A percentile compares a stretch with the other conserved stretches of the same genome.
Conservation (phyloP, 345 rosid species). For the Trapa bicornis region DNA sequence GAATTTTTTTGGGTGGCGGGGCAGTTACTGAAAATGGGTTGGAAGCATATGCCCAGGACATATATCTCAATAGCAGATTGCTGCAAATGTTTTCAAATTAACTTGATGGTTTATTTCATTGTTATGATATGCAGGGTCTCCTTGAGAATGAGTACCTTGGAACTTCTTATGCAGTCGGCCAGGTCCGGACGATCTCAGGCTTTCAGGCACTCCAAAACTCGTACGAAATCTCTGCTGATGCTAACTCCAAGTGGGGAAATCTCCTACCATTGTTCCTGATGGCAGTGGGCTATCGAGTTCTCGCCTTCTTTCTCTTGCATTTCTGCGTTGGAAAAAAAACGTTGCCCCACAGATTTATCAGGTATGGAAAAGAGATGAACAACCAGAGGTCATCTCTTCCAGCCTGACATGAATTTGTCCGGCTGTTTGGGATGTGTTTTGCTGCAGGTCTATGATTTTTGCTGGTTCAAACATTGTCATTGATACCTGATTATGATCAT, state of each 20-base stretch:
- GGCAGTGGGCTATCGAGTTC: conserved; percentile 64
- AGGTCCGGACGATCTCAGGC: conserved; percentile 84
- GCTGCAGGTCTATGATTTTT: conserved; percentile 2
- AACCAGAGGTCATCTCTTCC: conserved; percentile 27
- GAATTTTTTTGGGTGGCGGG: background rate
- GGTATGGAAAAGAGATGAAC: conserved; percentile 24
- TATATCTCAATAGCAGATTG: background rate
- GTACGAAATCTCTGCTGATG: conserved; percentile 64
- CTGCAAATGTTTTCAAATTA: too few species aligned
- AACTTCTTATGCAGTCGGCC: conserved; percentile 74
- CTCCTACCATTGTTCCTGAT: conserved; percentile 61
- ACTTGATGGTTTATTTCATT: background rate
- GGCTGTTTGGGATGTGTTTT: conserved; percentile 4
- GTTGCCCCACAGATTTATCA: conserved; percentile 22
- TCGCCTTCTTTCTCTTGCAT: conserved; percentile 50
- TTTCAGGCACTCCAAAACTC: conserved; percentile 55
- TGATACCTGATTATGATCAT: background rate
- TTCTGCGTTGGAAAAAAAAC: conserved; percentile 28
- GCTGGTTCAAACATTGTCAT: background rate
- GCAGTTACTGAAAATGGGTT: background rate
- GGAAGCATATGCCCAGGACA: background rate
- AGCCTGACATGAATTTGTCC: background rate
- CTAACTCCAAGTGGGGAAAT: conserved; percentile 79
- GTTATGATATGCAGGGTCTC: conserved; percentile 43
- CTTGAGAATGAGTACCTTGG: conserved; percentile 89